Base-by-base conservation (phyloP, 495 filamentous ascomycete species). In the Neurospora africana region DNA sequence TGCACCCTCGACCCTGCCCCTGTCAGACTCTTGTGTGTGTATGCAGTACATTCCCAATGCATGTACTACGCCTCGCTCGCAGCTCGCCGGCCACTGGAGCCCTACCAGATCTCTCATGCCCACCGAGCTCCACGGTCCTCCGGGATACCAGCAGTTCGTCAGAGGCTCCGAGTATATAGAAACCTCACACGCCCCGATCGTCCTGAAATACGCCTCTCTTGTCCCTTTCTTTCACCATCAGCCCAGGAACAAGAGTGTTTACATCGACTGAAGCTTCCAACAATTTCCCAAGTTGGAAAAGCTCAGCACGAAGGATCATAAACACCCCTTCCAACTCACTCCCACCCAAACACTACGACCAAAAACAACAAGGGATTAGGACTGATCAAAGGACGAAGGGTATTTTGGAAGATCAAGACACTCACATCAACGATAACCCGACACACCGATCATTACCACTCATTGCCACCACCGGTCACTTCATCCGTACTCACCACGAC, bases 31-130 rank as follows among this genome's bases (percentile, higher is more conserved):
- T 69, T 13, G 68, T 30, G 44, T 67, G 41, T 65, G 72, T 73
- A 58, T 11, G 47, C 73, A 72, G 40, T 77, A 75, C 78, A 75
- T 77, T 76, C 53, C 78, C 75, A 65, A 74, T 72, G 71, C 69
- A 72, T 75, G 73, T 71, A 76, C 77, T 74, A 72, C 74, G 78
- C 78, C 78, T 78, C 78, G 72, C 70, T 78, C 47, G 71, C 40
- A 33, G 53, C 53, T 65, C 53, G 53, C 53, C 53, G 53, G 27
- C 53, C 53, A 72, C 40, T 53, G 73, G 74, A 75, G 75, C 74
- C 77, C 74, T 75, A 74, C 73, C 44, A 71, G 75, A 79, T 78
- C 79, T 78, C 78, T 77, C 77, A 73, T 73, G 70, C 77, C 77
- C 78, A 80, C 78, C 74, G 53, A 80, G 76, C 44, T n/a, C 71